phyloP scores from a whole-genome alignment of 225 moss, liverwort and hornwort genomes.

The Takakia lepidozioides region DNA sequence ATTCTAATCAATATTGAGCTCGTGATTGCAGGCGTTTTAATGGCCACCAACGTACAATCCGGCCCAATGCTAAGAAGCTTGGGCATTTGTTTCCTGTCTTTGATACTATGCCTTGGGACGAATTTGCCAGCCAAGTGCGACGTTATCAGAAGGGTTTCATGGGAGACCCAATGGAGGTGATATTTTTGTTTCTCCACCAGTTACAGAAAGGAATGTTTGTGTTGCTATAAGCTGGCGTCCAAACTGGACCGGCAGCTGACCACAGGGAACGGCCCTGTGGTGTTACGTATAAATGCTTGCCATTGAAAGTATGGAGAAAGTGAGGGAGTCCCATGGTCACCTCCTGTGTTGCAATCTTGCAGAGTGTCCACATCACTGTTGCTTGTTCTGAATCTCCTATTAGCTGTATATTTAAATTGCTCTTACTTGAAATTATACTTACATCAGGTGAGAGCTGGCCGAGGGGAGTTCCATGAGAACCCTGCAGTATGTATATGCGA shows the following conservation, averaged over 20 bases:
- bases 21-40: constrained; percentile 42
- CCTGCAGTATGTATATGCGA: constrained; percentile 71
- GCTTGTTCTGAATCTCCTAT: neutral
- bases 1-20: no score
- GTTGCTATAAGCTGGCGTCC: no score
- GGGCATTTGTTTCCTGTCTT: constrained; percentile 32
- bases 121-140: constrained; percentile 48
- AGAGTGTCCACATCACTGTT: neutral
- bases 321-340: neutral
- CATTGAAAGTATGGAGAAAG: constrained; percentile 3
- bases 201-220: no score
- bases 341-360: neutral
- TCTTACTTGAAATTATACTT: neutral
- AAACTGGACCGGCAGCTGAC: no score
- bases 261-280: no score
- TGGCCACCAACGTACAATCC: constrained; percentile 76
- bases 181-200: no score
- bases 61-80: constrained; percentile 65
- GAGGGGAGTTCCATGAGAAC: constrained; percentile 69
- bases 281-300: neutral
- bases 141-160: constrained; percentile 59
- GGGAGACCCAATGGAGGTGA: constrained; percentile 71
- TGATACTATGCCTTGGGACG: constrained; percentile 42
- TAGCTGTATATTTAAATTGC: no score
- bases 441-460: constrained; percentile 28